phyloP scores from a whole-genome alignment of 345 rosid genomes.

The Gossypium thurberi region DNA sequence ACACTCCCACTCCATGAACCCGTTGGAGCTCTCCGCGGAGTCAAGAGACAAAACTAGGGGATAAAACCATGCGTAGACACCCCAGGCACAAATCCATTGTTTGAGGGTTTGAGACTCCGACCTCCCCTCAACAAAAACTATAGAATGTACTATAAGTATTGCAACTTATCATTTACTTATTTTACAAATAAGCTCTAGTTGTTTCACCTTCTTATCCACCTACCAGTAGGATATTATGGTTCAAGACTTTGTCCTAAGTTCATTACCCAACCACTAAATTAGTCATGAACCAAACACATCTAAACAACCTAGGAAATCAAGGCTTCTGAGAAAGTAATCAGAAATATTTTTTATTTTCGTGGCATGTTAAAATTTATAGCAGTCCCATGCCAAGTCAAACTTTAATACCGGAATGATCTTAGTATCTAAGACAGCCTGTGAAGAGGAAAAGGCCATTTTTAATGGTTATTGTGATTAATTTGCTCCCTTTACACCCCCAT shows the following conservation, averaged over 20 bases:
- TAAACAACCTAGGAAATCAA: neutral
- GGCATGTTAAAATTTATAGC: neutral
- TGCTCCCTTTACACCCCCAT: neutral
- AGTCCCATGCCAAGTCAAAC: neutral
- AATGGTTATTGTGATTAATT: neutral
- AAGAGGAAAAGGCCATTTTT: neutral
- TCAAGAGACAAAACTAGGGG: no score
- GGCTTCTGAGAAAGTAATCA: neutral
- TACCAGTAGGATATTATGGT: neutral
- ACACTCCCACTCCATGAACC: no score
- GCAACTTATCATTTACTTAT: neutral
- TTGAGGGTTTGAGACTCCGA: no score
- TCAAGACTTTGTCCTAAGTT: neutral
- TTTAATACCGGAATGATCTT: neutral
- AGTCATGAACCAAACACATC: neutral
- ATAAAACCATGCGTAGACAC: no score
- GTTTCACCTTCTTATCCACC: neutral
- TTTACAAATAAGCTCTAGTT: neutral
- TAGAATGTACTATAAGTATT: neutral
- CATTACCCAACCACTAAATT: neutral
- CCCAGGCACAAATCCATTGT: no score
- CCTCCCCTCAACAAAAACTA: neutral
- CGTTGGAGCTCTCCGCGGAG: no score
- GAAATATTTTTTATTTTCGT: neutral
- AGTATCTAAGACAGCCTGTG: neutral